Percentiles rank a stretch among this genome's conserved stretches.
These are phyloP conservation scores for Arachnomyces sp. DNA, from an alignment of 2,329 filamentous ascomycete genomes.

Conservation along the genomic window DNA sequence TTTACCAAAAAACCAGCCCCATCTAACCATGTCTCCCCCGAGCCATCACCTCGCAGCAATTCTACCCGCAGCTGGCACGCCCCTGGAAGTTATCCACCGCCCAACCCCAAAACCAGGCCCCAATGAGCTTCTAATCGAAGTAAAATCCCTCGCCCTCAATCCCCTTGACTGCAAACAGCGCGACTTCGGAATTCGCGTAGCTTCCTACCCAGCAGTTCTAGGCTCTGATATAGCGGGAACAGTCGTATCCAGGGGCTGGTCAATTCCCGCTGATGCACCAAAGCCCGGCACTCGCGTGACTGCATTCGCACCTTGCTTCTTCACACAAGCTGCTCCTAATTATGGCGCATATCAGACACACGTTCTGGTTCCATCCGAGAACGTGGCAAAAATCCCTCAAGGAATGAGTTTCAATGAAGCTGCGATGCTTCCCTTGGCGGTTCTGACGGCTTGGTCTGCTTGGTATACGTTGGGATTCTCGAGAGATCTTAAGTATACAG, in stretches of 20 bases:
- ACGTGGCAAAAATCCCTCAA: constrained; percentile 22
- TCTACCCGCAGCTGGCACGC: too few species aligned
- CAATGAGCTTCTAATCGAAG: constrained; percentile 33
- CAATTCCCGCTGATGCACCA: constrained; percentile 14
- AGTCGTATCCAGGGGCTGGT: constrained; percentile 21
- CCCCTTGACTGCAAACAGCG: constrained; percentile 28
- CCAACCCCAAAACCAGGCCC: constrained; percentile 25
- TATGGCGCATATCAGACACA: constrained; percentile 23
- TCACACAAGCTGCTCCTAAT: constrained; percentile 17
- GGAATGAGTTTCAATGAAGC: constrained; percentile 19
- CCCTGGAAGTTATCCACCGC: neutral
- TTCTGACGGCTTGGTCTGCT: constrained; percentile 18
- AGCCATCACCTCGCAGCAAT: too few species aligned
- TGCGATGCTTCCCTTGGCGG: constrained; percentile 20
- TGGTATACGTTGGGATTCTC: constrained; percentile 20
- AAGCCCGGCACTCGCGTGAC: constrained; percentile 22
- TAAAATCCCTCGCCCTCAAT: constrained; percentile 35
- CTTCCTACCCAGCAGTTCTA: constrained; percentile 18
- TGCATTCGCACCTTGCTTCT: constrained; percentile 23
- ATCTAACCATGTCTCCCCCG: too few species aligned
- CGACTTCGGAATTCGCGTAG: constrained; percentile 16
- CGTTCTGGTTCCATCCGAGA: constrained; percentile 24
- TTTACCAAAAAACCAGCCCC: too few species aligned
- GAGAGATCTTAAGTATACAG: constrained; percentile 14
- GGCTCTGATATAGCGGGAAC: constrained; percentile 26